These are phyloP conservation scores for Arachnomyces sp. DNA, from an alignment of 2,329 filamentous ascomycete species.

Conservation along the genomic window DNA sequence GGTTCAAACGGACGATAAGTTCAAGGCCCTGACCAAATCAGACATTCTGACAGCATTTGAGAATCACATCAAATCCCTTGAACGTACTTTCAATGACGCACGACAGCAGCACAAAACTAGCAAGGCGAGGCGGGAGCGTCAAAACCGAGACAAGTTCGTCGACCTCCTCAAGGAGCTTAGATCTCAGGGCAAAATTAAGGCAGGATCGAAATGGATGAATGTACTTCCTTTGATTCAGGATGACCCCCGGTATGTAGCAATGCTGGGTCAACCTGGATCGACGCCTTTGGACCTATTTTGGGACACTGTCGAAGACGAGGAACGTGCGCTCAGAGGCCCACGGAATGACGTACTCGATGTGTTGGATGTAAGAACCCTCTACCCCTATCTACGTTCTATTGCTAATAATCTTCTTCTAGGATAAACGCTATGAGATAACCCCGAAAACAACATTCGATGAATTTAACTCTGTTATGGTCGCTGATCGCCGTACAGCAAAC, in stretches of 20 bases:
- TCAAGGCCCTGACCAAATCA: slow-evolving; percentile 73
- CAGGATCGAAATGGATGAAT: slow-evolving; percentile 82
- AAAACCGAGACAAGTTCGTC: slow-evolving; percentile 73
- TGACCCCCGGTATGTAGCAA: slow-evolving; percentile 73
- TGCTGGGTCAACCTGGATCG: slow-evolving; percentile 77
- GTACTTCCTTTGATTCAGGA: slow-evolving; percentile 65
- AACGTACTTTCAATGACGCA: slow-evolving; percentile 83
- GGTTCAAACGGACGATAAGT: slow-evolving; percentile 75
- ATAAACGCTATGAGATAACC: slow-evolving; percentile 85
- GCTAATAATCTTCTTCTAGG: slow-evolving; percentile 47
- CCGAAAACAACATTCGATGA: slow-evolving; percentile 80
- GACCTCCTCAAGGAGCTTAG: slow-evolving; percentile 67
- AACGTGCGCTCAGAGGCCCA: slow-evolving; percentile 70
- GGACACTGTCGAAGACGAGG: slow-evolving; percentile 91
- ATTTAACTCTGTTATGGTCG: slow-evolving; percentile 71
- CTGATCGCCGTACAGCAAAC: slow-evolving; percentile 80
- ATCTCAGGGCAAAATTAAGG: slow-evolving; percentile 71
- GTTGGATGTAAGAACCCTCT: slow-evolving; percentile 60
- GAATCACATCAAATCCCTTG: slow-evolving; percentile 85
- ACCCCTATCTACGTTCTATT: slow-evolving; percentile 7
- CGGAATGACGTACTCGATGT: slow-evolving; percentile 81
- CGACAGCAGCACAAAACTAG: slow-evolving; percentile 79
- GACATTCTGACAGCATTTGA: slow-evolving; percentile 91
- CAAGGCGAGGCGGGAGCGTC: slow-evolving; percentile 73
- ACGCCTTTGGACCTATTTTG: slow-evolving; percentile 88